Evolutionary conservation across 352 stramenopile species (phyloP).

Genomic region (Blastocystis sp.): DNA sequence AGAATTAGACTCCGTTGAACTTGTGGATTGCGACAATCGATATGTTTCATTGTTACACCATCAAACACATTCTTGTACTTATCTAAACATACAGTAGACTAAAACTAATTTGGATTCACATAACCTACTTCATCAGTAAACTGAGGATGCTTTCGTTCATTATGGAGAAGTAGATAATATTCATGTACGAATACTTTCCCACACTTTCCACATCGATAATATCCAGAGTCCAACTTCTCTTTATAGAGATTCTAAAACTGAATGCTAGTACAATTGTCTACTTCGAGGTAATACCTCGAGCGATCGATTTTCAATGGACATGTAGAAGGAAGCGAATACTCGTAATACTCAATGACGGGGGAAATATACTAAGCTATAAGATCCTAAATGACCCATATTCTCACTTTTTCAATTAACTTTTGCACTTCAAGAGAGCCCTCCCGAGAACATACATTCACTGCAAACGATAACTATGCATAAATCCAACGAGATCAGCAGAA

Average conservation of each 20-base stretch:
- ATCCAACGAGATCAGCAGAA: background rate
- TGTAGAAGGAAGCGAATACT: constrained; percentile 25
- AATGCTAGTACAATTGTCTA: background rate
- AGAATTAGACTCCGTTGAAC: constrained; percentile 35
- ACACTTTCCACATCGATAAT: constrained; percentile 57
- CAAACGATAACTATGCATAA: background rate
- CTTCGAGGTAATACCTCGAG: constrained; percentile 44
- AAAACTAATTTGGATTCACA: background rate
- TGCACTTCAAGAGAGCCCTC: constrained; percentile 51
- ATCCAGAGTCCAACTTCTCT: constrained; percentile 6
- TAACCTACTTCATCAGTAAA: background rate
- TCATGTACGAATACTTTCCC: constrained; percentile 55
- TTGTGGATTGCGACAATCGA: constrained; percentile 7
- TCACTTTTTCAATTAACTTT: constrained; percentile 41
- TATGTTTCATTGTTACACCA: constrained; percentile 14
- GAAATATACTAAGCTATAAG: constrained; percentile 22
- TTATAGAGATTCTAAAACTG: constrained; percentile 44
- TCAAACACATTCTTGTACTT: constrained; percentile 54
- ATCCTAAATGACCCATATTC: background rate
- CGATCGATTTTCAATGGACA: constrained; percentile 42
- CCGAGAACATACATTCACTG: constrained; percentile 48
- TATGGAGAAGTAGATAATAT: constrained; percentile 45
- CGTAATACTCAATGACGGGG: constrained; percentile 56
- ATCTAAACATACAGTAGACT: constrained; percentile 35
- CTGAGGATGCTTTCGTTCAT: constrained; percentile 50